These are phyloP conservation scores for Wickerhamiella vanderwaltii DNA, from an alignment of 805 yeast genomes.

Conservation along the genomic window DNA sequence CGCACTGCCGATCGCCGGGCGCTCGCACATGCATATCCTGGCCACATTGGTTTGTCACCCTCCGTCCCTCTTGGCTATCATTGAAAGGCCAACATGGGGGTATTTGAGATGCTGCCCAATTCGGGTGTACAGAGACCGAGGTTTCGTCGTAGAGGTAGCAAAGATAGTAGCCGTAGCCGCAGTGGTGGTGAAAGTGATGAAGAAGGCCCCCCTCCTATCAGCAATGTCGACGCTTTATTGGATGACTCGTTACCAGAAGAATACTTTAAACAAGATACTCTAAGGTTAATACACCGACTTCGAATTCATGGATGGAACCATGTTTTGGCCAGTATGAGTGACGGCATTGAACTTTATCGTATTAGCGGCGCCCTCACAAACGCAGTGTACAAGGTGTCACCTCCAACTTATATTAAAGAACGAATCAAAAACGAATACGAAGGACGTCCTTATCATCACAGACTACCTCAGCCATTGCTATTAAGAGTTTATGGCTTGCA, in stretches of 20 bases:
- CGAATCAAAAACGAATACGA: constrained; percentile 26
- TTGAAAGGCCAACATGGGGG: constrained; percentile 6
- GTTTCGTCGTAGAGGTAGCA: constrained; percentile 10
- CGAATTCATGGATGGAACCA: constrained; percentile 71
- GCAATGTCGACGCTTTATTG: constrained; percentile 41
- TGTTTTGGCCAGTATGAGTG: constrained; percentile 31
- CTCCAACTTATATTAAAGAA: constrained; percentile 33
- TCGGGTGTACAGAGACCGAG: constrained; percentile 9
- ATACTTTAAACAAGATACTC: constrained; percentile 71
- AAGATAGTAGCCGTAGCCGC: constrained; percentile 10
- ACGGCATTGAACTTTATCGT: constrained; percentile 43
- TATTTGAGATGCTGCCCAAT: constrained; percentile 8
- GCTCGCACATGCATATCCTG: constrained; percentile 1
- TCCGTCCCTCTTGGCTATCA: background rate
- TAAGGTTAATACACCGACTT: constrained; percentile 50
- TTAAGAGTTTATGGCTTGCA: constrained; percentile 82
- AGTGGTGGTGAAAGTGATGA: constrained; percentile 9
- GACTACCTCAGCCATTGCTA: constrained; percentile 47
- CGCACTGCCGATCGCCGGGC: too few relatives aligned
- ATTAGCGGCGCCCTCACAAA: constrained; percentile 92
- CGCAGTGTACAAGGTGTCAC: constrained; percentile 66
- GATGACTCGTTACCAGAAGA: constrained; percentile 74
- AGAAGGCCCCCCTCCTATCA: constrained; percentile 12
- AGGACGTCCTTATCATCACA: constrained; percentile 23
- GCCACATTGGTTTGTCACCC: background rate